Conservation (phyloP, 352 stramenopile species). For the Pythium rhizo-oryzae region DNA sequence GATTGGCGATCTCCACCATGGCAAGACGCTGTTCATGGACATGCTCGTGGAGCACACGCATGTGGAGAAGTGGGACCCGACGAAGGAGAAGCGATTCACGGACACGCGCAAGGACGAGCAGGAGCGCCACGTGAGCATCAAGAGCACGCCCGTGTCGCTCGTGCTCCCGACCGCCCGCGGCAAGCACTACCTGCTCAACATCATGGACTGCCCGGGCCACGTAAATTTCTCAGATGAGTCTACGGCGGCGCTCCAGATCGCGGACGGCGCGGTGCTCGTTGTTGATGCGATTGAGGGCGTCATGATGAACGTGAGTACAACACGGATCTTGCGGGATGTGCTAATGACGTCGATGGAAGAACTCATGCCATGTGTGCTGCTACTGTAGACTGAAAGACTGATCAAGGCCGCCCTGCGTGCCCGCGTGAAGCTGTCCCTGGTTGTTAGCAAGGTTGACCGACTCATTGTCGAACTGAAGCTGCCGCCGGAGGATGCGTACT, state of each 20-base stretch:
- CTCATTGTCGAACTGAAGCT: constrained; percentile 99
- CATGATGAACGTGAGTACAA: constrained; percentile 91
- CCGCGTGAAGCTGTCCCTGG: constrained; percentile 90
- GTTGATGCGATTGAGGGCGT: constrained; percentile 98
- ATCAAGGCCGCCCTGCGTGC: constrained; percentile 93
- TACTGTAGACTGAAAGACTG: constrained; percentile 92
- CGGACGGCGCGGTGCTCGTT: constrained; percentile 95
- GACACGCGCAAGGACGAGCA: constrained; percentile 98
- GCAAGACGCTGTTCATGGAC: constrained; percentile 95
- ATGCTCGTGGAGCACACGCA: constrained; percentile 92
- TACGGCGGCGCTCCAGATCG: constrained; percentile 91
- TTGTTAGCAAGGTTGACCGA: constrained; percentile 99
- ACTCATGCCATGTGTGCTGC: not conserved
- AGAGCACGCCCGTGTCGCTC: constrained; percentile 95
- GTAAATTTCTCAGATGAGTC: constrained; percentile 98
- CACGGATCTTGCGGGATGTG: not conserved
- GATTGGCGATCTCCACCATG: constrained; percentile 97
- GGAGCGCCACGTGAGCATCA: constrained; percentile 96
- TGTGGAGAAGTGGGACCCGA: constrained; percentile 76
- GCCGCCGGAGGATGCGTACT: constrained; percentile 97
- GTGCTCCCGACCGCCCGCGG: constrained; percentile 93
- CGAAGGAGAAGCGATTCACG: constrained; percentile 90
- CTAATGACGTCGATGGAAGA: constrained; percentile 9
- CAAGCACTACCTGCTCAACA: constrained; percentile 97
- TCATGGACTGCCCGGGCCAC: constrained; percentile 98